A percentile compares a stretch with the other conserved stretches of the same genome.
These are phyloP conservation scores for Chiua sp. DNA, from an alignment of 1,284 basidiomycete genomes.

Conservation along the genomic window DNA sequence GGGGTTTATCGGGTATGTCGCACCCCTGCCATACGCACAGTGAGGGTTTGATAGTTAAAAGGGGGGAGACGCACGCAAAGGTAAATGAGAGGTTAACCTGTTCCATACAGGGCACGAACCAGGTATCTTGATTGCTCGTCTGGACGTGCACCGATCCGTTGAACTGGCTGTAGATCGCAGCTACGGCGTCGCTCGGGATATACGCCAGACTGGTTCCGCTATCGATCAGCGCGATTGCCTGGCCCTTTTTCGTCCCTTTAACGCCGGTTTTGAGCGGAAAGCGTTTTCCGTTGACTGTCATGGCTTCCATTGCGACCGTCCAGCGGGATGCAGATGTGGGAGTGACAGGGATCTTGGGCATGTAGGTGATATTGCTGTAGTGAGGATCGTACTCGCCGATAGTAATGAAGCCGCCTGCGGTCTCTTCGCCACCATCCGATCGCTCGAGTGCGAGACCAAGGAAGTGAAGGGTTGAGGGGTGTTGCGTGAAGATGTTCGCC, in stretches of 20 bases:
- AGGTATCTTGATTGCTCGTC: slow-evolving; percentile 30
- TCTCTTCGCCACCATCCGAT: slow-evolving; percentile 42
- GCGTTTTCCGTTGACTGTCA: slow-evolving; percentile 37
- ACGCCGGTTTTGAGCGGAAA: slow-evolving; percentile 34
- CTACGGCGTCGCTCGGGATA: slow-evolving; percentile 38
- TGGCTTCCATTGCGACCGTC: slow-evolving; percentile 46
- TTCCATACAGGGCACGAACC: slow-evolving; percentile 50
- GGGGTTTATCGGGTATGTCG: slow-evolving; percentile 49
- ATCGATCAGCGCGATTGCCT: slow-evolving; percentile 45
- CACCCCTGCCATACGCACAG: slow-evolving; percentile 31
- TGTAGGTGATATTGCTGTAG: slow-evolving; percentile 38
- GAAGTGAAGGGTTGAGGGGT: slow-evolving; percentile 42
- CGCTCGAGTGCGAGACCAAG: slow-evolving; percentile 50
- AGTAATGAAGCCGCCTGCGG: slow-evolving; percentile 44
- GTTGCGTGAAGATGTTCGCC: slow-evolving; percentile 47
- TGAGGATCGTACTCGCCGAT: slow-evolving; percentile 49
- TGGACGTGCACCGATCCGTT: slow-evolving; percentile 41
- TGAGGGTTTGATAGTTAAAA: background rate
- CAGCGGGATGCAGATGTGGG: slow-evolving; percentile 43
- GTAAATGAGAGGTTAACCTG: slow-evolving; percentile 45
- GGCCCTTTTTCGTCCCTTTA: slow-evolving; percentile 34
- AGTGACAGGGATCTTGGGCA: slow-evolving; percentile 39
- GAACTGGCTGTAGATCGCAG: slow-evolving; percentile 45
- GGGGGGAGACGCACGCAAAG: slow-evolving; percentile 42
- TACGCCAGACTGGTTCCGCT: slow-evolving; percentile 47